A percentile compares a stretch with the other conserved stretches of the same genome.
phyloP scores from a whole-genome alignment of 176 grass and related monocot species.

The Triticum timopheevii region DNA sequence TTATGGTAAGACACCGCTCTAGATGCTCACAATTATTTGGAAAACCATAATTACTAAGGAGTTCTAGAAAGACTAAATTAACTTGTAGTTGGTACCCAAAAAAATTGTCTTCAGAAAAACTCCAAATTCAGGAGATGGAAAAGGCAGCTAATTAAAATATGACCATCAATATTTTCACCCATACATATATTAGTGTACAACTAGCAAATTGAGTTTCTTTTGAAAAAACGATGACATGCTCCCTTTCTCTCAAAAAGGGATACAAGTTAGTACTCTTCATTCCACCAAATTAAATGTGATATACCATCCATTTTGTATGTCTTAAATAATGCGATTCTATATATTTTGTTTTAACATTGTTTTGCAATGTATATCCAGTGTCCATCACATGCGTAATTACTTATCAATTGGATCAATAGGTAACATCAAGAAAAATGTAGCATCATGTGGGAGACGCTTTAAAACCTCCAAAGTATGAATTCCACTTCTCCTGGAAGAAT shows the following conservation, averaged over 20 bases:
- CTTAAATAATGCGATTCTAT: too few relatives aligned
- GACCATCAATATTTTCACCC: too few relatives aligned
- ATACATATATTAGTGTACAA: too few relatives aligned
- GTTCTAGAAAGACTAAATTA: background rate
- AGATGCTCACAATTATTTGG: background rate
- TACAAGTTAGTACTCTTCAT: too few relatives aligned
- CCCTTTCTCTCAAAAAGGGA: too few relatives aligned
- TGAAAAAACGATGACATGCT: too few relatives aligned
- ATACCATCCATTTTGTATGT: too few relatives aligned
- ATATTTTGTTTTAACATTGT: too few relatives aligned
- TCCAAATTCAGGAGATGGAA: background rate
- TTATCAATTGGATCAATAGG: slow-evolving; percentile 53
- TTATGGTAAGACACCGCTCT: too few relatives aligned
- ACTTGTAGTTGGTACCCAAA: background rate
- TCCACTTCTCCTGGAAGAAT: slow-evolving; percentile 1
- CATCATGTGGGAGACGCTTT: slow-evolving; percentile 90
- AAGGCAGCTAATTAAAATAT: background rate
- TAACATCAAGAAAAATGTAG: slow-evolving; percentile 86
- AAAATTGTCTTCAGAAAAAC: background rate
- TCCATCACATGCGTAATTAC: background rate
- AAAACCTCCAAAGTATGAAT: slow-evolving; percentile 85
- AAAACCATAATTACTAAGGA: background rate
- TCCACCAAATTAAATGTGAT: too few relatives aligned
- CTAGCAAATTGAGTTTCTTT: too few relatives aligned
- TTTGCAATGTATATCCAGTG: too few relatives aligned